A percentile compares a stretch with the other conserved stretches of the same genome.
phyloP scores from a whole-genome alignment of 2,329 filamentous ascomycete genomes.

The Venturia pyrina region DNA sequence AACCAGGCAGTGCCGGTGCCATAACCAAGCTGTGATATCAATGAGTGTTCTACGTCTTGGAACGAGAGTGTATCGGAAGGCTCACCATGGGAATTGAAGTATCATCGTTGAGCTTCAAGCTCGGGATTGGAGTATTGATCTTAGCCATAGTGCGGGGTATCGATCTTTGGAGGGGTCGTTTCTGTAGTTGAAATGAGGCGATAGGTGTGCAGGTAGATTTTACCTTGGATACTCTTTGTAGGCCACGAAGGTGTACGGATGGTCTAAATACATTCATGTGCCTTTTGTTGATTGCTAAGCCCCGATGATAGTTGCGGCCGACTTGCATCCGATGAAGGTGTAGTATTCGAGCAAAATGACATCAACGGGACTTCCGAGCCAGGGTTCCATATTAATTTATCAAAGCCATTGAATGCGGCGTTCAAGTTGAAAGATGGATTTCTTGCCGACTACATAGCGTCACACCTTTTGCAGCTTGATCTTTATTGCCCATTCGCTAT shows the following conservation, averaged over 20 bases:
- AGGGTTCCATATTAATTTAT: neutral
- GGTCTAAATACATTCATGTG: neutral
- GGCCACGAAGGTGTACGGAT: neutral
- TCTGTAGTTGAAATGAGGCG: neutral
- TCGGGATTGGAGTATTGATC: slow-evolving; percentile 41
- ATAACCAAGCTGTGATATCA: slow-evolving; percentile 50
- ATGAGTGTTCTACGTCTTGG: neutral
- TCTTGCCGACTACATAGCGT: neutral
- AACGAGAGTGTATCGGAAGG: neutral
- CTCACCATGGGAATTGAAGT: slow-evolving; percentile 59
- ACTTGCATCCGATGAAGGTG: neutral
- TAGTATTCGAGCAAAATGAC: neutral
- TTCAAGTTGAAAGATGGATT: no score
- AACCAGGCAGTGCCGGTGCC: slow-evolving; percentile 64
- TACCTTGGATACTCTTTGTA: neutral
- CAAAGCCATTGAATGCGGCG: neutral
- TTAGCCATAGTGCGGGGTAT: slow-evolving; percentile 27
- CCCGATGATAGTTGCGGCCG: neutral
- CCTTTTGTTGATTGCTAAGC: neutral
- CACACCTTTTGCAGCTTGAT: neutral
- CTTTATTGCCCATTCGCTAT: neutral
- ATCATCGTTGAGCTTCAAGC: slow-evolving; percentile 63
- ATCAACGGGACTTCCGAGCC: neutral
- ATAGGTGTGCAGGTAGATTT: neutral
- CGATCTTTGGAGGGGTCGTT: neutral